Evolutionary conservation across 768 basidiomycete species (phyloP).

Genomic region (Coprinopsis cinerea): DNA sequence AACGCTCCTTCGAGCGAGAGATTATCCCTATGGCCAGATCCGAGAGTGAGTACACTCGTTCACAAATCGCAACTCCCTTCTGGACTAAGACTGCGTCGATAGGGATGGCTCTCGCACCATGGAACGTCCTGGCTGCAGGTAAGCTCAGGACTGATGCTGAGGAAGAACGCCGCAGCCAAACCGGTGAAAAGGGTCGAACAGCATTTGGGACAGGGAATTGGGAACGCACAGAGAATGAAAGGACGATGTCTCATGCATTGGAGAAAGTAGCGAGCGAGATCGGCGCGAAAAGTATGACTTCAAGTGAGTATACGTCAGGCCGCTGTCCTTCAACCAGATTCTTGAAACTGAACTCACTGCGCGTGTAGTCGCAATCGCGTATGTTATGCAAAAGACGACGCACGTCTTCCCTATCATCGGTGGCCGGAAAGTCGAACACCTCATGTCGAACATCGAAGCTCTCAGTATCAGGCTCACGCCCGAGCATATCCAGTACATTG

Average conservation of each 20-base stretch:
- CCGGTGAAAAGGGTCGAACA: conserved; percentile 22
- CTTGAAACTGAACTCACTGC: background rate
- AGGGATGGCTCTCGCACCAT: conserved; percentile 21
- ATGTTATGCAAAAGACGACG: conserved; percentile 47
- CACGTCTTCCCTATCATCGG: conserved; percentile 49
- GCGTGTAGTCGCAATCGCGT: conserved; percentile 42
- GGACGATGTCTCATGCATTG: conserved; percentile 25
- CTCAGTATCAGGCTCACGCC: conserved; percentile 38
- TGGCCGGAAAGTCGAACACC: conserved; percentile 46
- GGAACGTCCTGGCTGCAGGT: conserved; percentile 21
- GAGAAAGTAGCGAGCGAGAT: conserved; percentile 35
- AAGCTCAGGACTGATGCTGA: conserved; percentile 47
- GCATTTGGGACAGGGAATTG: conserved; percentile 15
- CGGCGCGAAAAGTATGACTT: conserved; percentile 27
- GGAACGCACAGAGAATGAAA: conserved; percentile 30
- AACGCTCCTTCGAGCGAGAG: conserved; percentile 42
- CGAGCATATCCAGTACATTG: conserved; percentile 38
- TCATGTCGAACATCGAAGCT: conserved; percentile 46
- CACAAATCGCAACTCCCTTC: too few species aligned
- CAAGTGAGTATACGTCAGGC: conserved; percentile 14
- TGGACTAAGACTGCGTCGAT: conserved; percentile 10
- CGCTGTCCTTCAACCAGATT: background rate
- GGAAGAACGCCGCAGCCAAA: conserved; percentile 16
- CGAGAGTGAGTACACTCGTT: conserved; percentile 33
- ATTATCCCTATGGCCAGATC: conserved; percentile 37